phyloP scores from a whole-genome alignment of 1,284 basidiomycete genomes.

The Sporisorium iseilematis-ciliati region DNA sequence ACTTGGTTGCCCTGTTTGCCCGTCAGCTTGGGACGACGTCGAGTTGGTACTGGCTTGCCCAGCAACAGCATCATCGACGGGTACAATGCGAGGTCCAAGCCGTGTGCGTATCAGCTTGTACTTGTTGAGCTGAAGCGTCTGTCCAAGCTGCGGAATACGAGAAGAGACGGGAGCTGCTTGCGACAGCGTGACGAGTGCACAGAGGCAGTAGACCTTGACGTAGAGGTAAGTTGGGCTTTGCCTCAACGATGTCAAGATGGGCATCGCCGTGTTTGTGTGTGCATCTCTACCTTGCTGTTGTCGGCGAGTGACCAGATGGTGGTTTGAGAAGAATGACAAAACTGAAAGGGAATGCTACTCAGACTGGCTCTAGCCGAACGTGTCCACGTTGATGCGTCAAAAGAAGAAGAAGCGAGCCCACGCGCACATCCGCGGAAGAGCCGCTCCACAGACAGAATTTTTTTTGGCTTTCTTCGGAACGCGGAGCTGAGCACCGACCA shows the following conservation, averaged over 20 bases:
- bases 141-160: constrained; percentile 48
- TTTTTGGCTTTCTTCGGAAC: constrained; percentile 2
- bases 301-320: background rate
- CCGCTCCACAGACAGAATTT: constrained; percentile 2
- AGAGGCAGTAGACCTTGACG: constrained; percentile 64
- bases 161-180: constrained; percentile 61
- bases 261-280: constrained; percentile 35
- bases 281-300: constrained; percentile 10
- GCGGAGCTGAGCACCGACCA: background rate
- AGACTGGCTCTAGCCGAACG: background rate
- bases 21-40: background rate
- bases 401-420: background rate
- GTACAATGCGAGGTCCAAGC: constrained; percentile 37
- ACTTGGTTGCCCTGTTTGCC: background rate
- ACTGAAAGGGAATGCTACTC: no score
- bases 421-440: constrained; percentile 10
- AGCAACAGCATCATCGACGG: constrained; percentile 23
- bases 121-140: constrained; percentile 36
- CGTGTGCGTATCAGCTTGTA: constrained; percentile 33
- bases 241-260: constrained; percentile 51
- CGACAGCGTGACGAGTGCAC: constrained; percentile 63
- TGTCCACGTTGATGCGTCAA: constrained; percentile 21
- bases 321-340: constrained; percentile 2
- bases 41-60: background rate
- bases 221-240: constrained; percentile 64